Evolutionary conservation across 164 flowering plant genomes (phyloP).

Genomic region (Umbellularia californica): DNA sequence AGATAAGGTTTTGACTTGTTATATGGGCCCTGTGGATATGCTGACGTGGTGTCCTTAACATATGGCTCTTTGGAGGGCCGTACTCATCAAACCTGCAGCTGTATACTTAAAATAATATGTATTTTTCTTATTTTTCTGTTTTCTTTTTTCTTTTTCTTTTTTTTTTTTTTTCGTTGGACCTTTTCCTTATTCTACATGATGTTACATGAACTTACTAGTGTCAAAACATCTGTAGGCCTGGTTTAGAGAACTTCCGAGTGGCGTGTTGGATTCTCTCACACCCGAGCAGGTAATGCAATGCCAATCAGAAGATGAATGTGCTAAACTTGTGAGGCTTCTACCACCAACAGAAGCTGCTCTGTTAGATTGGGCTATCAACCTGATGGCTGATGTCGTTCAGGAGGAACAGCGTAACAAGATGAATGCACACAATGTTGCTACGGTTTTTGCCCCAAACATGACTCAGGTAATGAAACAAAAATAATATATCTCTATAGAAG

Average conservation of each 20-base stretch:
- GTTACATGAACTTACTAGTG: neutral
- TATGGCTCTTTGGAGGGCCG: too few species aligned
- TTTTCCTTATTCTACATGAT: neutral
- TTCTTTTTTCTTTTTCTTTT: neutral
- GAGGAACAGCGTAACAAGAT: constrained; percentile 70
- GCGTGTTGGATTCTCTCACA: constrained; percentile 66
- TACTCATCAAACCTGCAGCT: neutral
- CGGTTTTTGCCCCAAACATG: constrained; percentile 94
- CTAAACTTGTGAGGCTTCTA: constrained; percentile 52
- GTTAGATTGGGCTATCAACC: constrained; percentile 84
- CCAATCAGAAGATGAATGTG: constrained; percentile 68
- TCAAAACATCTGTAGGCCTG: constrained; percentile 49
- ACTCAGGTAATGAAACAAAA: constrained; percentile 44
- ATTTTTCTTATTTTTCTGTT: neutral
- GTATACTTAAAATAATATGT: neutral
- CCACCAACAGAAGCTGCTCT: constrained; percentile 77
- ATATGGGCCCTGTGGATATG: too few species aligned
- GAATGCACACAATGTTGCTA: constrained; percentile 83
- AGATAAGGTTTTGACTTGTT: too few species aligned
- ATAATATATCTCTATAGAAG: neutral
- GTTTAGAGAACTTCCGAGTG: constrained; percentile 86
- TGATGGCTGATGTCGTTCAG: constrained; percentile 88
- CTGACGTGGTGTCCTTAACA: too few species aligned
- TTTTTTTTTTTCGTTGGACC: neutral
- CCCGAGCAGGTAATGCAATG: constrained; percentile 80